Evolutionary conservation across 768 basidiomycete species (phyloP), one percentile per base, ranked within the genome.

Genomic region (Pleurotus eryngii): DNA sequence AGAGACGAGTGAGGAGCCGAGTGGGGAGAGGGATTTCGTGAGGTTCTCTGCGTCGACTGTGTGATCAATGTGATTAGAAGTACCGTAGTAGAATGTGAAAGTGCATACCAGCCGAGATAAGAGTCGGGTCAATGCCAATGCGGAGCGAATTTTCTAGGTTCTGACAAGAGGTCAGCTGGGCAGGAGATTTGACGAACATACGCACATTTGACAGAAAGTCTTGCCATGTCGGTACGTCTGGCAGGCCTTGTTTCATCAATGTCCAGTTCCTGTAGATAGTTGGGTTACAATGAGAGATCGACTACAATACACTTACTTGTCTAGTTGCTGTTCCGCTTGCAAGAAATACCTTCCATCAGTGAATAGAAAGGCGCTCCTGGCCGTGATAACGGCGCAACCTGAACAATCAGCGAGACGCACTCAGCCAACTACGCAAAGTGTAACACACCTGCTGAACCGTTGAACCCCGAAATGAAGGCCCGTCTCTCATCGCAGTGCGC

Each of bases 261-360:
- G 79, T 88, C 96, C 96, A 99, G 60, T 95, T 94, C 48, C 87
- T 90, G 63, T 11, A 42, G 7, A 30, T 18, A 26, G 26, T 43
- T 37, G 35, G 35, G 24, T 11, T 54, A 22, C 12, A 18, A 49
- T 24, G 26, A 24, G 40, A 3, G 20, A 22, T 22, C 30, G 8
- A 6, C 1, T 24, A 1, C 20, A 17, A 7, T 4, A 43, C 5
- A 63, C 84, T 68, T 62, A 91, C 92, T 80, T 60, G 69, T 95
- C 93, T 61, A 99, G 75, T 71, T 99, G 92, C 60, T 94, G 82
- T 59, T 81, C 84, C 0, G 97, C 97, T 72, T 99, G 96, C 30
- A 98, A 74, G 66, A 90, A 97, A 67, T 99, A 99, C 46, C 96
- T 76, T 3, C 96, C 97, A 74, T 99, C 96, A 2, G 96, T 98